phyloP scores from a whole-genome alignment of 2,329 filamentous ascomycete genomes.

The Calycina herbarum region DNA sequence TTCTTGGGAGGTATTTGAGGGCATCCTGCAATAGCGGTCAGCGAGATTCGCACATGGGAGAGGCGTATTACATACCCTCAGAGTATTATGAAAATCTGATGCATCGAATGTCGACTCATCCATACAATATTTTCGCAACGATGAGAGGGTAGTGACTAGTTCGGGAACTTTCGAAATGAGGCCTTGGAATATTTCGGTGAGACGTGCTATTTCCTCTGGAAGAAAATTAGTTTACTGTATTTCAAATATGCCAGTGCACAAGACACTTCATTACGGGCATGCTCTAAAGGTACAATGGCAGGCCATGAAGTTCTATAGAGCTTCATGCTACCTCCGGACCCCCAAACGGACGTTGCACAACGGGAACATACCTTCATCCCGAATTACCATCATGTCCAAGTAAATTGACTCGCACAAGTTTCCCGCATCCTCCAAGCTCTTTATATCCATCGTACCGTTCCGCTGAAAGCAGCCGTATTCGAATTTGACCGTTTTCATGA shows the following conservation, averaged over 20 bases:
- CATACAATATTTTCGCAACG: slow-evolving; percentile 50
- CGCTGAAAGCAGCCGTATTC: slow-evolving; percentile 50
- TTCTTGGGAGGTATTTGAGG: slow-evolving; percentile 46
- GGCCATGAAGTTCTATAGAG: not conserved
- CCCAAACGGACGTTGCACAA: not conserved
- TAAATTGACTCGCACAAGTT: slow-evolving; percentile 51
- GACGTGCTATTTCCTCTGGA: slow-evolving; percentile 49
- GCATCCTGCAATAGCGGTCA: slow-evolving; percentile 34
- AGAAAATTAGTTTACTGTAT: not conserved
- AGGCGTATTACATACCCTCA: slow-evolving; percentile 37
- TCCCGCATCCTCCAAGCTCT: slow-evolving; percentile 48
- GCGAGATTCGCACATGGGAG: not conserved
- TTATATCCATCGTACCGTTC: slow-evolving; percentile 38
- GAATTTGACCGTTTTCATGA: slow-evolving; percentile 49
- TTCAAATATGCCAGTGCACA: not conserved
- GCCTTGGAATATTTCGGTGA: slow-evolving; percentile 47
- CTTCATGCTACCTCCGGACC: not conserved
- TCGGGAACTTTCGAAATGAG: slow-evolving; percentile 42
- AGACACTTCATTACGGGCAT: not conserved
- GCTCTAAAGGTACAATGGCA: not conserved
- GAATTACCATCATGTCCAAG: slow-evolving; percentile 53
- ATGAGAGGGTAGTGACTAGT: slow-evolving; percentile 47
- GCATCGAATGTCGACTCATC: slow-evolving; percentile 51
- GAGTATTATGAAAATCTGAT: slow-evolving; percentile 45
- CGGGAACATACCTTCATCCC: slow-evolving; percentile 49